phyloP scores from a whole-genome alignment of 1,284 basidiomycete species.

The Peniophora sp. region DNA sequence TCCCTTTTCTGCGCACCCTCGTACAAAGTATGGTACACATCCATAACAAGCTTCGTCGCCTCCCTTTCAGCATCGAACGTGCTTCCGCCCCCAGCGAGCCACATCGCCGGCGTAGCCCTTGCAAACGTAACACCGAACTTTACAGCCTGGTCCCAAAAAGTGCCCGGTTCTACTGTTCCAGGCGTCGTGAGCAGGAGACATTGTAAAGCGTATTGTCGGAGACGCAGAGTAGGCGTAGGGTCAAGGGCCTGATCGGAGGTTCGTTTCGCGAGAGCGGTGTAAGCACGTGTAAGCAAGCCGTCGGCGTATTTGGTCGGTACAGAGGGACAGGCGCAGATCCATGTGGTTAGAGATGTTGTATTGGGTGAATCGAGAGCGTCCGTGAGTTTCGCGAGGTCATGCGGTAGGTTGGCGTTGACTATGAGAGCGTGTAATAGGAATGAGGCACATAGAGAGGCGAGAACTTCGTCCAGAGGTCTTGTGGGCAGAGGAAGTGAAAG shows the following conservation, averaged over 20 bases:
- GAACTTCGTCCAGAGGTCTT: conserved; percentile 25
- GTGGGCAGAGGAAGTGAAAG: conserved; percentile 37
- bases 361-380: conserved; percentile 25
- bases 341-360: conserved; percentile 38
- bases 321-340: conserved; percentile 36
- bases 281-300: conserved; percentile 47
- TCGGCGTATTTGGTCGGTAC: conserved; percentile 49
- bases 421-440: conserved; percentile 47
- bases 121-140: conserved; percentile 41
- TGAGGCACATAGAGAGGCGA: conserved; percentile 48
- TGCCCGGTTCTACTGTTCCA: conserved; percentile 24
- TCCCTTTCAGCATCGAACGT: conserved; percentile 20
- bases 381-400: conserved; percentile 14
- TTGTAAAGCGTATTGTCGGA: conserved; percentile 26
- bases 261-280: conserved; percentile 44
- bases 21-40: conserved; percentile 33
- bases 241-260: conserved; percentile 13
- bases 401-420: conserved; percentile 22
- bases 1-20: conserved; percentile 25
- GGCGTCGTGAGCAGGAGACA: conserved; percentile 23
- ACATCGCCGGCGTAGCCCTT: conserved; percentile 20
- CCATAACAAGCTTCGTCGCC: conserved; percentile 29
- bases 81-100: conserved; percentile 1
- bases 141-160: conserved; percentile 62
- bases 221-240: conserved; percentile 28